Evolutionary conservation across 2,329 filamentous ascomycete species (phyloP), one percentile per base, ranked within the genome.

Genomic region (Gnomoniopsis smithogilvyi): DNA sequence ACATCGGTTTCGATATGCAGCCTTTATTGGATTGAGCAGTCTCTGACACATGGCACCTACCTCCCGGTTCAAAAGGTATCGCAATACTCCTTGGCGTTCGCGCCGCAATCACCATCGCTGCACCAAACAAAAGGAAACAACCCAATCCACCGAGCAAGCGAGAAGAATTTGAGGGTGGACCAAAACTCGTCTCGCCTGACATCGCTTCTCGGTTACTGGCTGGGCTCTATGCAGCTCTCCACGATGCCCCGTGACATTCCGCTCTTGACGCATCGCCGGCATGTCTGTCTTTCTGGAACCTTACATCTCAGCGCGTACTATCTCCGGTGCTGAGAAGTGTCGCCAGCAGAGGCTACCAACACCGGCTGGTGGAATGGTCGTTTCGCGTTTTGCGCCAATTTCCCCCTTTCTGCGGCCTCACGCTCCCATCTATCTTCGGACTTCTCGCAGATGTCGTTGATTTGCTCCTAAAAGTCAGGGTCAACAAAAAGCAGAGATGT

Each of bases 371-470:
- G 83, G 21, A 84, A 72, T 21, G 83, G 83, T 24, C 82, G 75
- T 68, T 85, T 85, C 58, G 85, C 72, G 52, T 75, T 69, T 64
- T 78, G 81, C 55, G 80, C 77, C 19, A 77, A 72, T 38, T 75
- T 74, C 56, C 77, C 75, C 63, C 77, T 77, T 45, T 80, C 80
- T 15, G 80, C 80, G 17, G 79, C 80, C 68, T 85, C 80, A 64
- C 72, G 78, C 63, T 85, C 80, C 81, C 81, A 86, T 62, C 82
- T 73, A 56, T 84, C 80, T 62, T 77, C 82, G 38, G 82, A 85
- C 68, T 85, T 85, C 62, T 76, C 70, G 69, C 83, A 86, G 57
- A 86, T 84, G 65, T 86, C 83, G 66, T 86, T 81, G 63, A 86
- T 85, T 76, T 86, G 83, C 71, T 85, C 82, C 83, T 85, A 66